phyloP scores from a whole-genome alignment of 2,329 filamentous ascomycete genomes.

The Whalleya microplaca region DNA sequence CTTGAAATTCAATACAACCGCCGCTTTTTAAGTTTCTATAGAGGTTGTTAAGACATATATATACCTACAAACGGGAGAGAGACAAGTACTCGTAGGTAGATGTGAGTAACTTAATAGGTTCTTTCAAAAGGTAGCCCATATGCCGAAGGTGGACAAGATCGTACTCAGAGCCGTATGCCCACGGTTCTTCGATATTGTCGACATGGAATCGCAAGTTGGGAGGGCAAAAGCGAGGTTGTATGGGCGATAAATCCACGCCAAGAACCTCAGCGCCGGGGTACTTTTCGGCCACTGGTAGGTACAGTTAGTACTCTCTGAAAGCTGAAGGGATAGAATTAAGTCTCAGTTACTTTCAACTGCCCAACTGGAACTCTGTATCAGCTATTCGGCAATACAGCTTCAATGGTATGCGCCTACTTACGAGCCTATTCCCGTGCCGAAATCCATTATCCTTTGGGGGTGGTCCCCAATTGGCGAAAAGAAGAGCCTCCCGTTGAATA shows the following conservation, averaged over 20 bases:
- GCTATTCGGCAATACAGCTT: background rate
- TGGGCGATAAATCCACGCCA: constrained; percentile 49
- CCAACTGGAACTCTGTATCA: constrained; percentile 46
- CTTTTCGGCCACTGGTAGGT: constrained; percentile 46
- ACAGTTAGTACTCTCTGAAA: background rate
- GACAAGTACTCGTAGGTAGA: constrained; percentile 40
- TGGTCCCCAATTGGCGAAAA: constrained; percentile 48
- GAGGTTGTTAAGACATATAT: background rate
- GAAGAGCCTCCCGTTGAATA: constrained; percentile 47
- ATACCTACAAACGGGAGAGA: background rate
- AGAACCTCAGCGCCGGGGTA: constrained; percentile 51
- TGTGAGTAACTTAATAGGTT: constrained; percentile 53
- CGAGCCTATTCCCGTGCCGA: constrained; percentile 52
- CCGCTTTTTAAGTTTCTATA: constrained; percentile 41
- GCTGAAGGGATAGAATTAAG: constrained; percentile 16
- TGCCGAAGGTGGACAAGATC: constrained; percentile 57
- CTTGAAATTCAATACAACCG: constrained; percentile 47
- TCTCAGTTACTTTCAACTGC: constrained; percentile 50
- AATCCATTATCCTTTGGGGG: constrained; percentile 54
- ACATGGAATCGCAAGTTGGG: constrained; percentile 61
- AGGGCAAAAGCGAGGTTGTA: constrained; percentile 53
- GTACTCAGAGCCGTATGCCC: constrained; percentile 48
- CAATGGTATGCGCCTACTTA: background rate
- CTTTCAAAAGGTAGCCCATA: constrained; percentile 53
- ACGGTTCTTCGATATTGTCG: constrained; percentile 54